A percentile compares a stretch with the other conserved stretches of the same genome.
Evolutionary conservation across 2,329 filamentous ascomycete genomes (phyloP).

Genomic region (Knufia fluminis): DNA sequence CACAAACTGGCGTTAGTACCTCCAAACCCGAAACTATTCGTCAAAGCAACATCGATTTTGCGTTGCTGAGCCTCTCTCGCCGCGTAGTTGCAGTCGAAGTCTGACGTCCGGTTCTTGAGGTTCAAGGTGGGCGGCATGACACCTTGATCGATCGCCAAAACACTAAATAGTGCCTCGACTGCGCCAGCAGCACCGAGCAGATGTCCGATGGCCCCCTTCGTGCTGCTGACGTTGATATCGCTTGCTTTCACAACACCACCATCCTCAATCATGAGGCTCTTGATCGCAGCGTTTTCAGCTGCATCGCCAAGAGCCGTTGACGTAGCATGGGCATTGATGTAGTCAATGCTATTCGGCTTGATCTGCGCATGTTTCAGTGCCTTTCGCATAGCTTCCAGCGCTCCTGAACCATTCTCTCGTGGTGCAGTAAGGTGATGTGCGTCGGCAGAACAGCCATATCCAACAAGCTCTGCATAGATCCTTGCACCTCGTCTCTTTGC

Average conservation of each 20-base stretch:
- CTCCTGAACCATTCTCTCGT: conserved; percentile 69
- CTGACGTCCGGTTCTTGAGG: conserved; percentile 54
- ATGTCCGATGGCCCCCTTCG: conserved; percentile 88
- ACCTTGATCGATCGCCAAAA: conserved; percentile 71
- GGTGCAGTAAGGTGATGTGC: conserved; percentile 92
- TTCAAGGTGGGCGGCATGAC: conserved; percentile 81
- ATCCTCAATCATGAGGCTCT: conserved; percentile 62
- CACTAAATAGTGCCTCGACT: conserved; percentile 76
- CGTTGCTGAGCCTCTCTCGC: conserved; percentile 61
- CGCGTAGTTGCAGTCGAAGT: conserved; percentile 78
- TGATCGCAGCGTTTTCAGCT: conserved; percentile 79
- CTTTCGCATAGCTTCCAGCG: conserved; percentile 72
- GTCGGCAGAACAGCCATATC: conserved; percentile 85
- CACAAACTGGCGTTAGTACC: conserved; percentile 81
- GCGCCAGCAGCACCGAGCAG: conserved; percentile 84
- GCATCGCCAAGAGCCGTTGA: conserved; percentile 76
- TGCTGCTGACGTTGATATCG: conserved; percentile 77
- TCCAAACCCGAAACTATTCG: conserved; percentile 96
- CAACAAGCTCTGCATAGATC: conserved; percentile 81
- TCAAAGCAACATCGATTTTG: conserved; percentile 63
- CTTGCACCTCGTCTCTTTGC: conserved; percentile 66
- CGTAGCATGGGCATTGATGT: conserved; percentile 93
- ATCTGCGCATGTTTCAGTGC: conserved; percentile 66
- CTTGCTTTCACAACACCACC: conserved; percentile 53
- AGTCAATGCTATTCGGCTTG: conserved; percentile 64